Evolutionary conservation across 1,139 yeast species (phyloP), one percentile per base, ranked within the genome.

Genomic region (Suhomyces choctaworum): DNA sequence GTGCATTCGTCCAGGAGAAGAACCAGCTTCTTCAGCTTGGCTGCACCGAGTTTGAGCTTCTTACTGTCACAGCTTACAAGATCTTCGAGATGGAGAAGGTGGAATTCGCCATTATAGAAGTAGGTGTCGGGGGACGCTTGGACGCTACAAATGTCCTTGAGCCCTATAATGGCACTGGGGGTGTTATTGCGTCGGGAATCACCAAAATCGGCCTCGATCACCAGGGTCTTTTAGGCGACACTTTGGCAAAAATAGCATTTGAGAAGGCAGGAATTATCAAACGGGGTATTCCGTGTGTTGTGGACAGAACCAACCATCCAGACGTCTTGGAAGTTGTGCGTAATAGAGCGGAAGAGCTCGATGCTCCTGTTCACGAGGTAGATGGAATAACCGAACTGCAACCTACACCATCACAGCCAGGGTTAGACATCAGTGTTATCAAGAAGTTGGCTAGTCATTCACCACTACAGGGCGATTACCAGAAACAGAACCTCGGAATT

Each of bases 231-330:
- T 60, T 90, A 25, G 97, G 97, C 0, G 55, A 67, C 22, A 76
- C 84, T 0, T 48, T 88, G 19, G 50, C 54, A 2, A 73, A 75
- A 34, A 88, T 90, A 22, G 95, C 96, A 0, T 35, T 37, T 12
- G 84, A 88, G 48, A 90, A 90, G 56, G 94, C 92, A 0, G 97
- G 97, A 0, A 88, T 90, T 9, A 74, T 88, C 34, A 86, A 87
- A 45, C 37, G 50, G 0, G 64, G 65, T 0, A 72, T 78, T 0
- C 82, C 88, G 0, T 78, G 84, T 45, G 82, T 86, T 1, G 73
- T 84, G 0, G 97, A 90, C 55, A 82, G 80, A 0, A 67, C 85
- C 0, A 90, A 90, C 51, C 70, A 61, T 2, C 25, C 41, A 0
- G 66, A 56, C 1, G 94, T 78, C 0, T 37, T 87, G 7, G 53